Conservation (phyloP, 1,139 yeast species). For the Pneumocystis murina region DNA sequence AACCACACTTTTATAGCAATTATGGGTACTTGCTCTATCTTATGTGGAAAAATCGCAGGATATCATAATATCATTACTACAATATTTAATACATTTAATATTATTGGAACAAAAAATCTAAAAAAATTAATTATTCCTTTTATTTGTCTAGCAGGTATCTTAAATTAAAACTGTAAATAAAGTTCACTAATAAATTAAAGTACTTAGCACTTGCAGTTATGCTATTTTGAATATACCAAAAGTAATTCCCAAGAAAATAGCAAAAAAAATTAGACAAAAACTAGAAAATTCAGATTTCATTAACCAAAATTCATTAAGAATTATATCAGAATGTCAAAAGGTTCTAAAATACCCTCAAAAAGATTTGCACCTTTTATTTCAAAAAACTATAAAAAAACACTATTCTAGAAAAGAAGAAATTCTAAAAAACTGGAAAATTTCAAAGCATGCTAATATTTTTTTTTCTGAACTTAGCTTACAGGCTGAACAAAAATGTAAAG, state of each 20-base stretch:
- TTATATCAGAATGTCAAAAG: not conserved
- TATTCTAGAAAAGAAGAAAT: not conserved
- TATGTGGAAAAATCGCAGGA: not conserved
- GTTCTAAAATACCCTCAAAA: not conserved
- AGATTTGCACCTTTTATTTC: not conserved
- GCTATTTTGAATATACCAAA: not conserved
- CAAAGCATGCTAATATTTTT: not conserved
- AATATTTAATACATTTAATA: constrained; percentile 11
- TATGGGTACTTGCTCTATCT: not conserved
- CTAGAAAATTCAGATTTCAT: not conserved
- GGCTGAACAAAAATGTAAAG: not conserved
- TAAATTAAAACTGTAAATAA: not conserved
- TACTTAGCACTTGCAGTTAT: not conserved
- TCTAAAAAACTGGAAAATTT: not conserved
- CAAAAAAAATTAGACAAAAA: not conserved
- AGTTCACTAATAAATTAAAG: not conserved
- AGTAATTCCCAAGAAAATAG: not conserved
- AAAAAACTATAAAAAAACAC: not conserved
- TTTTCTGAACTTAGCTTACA: not conserved
- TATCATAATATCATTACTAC: constrained; percentile 2
- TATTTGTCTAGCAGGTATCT: not conserved
- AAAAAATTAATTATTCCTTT: constrained; percentile 13
- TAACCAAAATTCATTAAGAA: not conserved
- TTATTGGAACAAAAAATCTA: constrained; percentile 15
- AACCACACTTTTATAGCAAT: not conserved